Conservation (phyloP, 768 basidiomycete species). For the Pisolithus albus region DNA sequence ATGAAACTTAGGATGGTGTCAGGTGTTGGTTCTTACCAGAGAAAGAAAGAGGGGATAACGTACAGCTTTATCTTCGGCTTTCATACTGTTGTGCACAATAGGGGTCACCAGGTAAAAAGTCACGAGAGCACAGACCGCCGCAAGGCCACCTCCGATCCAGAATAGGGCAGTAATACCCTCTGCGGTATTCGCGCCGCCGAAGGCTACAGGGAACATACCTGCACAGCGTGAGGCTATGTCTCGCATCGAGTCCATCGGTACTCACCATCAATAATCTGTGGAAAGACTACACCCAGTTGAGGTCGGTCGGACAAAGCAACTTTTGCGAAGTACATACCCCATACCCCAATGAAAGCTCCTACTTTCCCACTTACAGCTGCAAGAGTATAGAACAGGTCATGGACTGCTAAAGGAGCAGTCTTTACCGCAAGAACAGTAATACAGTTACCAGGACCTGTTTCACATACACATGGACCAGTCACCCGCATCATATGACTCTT, state of each 20-base stretch:
- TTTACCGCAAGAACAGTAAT: too few relatives aligned
- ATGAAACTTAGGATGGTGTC: slow-evolving; percentile 56
- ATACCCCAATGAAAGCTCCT: too few relatives aligned
- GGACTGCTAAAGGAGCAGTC: too few relatives aligned
- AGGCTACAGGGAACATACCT: slow-evolving; percentile 34
- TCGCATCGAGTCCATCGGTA: too few relatives aligned
- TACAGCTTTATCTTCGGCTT: slow-evolving; percentile 61
- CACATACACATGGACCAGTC: too few relatives aligned
- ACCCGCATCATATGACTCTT: slow-evolving; percentile 20
- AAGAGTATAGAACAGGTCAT: too few relatives aligned
- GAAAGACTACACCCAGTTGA: too few relatives aligned
- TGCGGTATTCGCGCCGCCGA: slow-evolving; percentile 45
- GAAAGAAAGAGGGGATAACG: slow-evolving; percentile 19
- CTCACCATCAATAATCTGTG: too few relatives aligned
- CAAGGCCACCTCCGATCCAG: slow-evolving; percentile 80
- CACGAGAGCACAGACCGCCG: slow-evolving; percentile 68
- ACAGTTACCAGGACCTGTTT: too few relatives aligned
- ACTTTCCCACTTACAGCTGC: too few relatives aligned
- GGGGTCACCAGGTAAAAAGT: slow-evolving; percentile 70
- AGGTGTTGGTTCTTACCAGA: not conserved
- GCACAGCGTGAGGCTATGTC: too few relatives aligned
- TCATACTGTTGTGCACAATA: slow-evolving; percentile 71
- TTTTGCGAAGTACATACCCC: too few relatives aligned
- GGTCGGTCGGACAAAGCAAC: slow-evolving; percentile 24
- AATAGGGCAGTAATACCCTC: slow-evolving; percentile 82